phyloP scores from a whole-genome alignment of 2,329 filamentous ascomycete species.

The Diaporthe citrichinensis region DNA sequence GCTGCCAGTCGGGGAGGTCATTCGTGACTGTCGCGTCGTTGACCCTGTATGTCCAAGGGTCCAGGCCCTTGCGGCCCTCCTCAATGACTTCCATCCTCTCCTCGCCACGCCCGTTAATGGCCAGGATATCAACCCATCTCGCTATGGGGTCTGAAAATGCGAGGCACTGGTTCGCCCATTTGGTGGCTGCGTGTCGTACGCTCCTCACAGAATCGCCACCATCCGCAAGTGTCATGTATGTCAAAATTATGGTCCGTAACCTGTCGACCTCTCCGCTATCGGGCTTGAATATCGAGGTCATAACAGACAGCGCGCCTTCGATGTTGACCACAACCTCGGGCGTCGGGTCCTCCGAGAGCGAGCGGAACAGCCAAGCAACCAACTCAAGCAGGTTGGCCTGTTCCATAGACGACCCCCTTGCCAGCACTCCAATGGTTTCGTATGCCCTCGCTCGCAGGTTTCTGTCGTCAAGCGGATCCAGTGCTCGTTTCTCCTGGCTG shows the following conservation, averaged over 20 bases:
- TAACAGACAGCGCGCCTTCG: conserved; percentile 86
- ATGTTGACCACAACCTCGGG: conserved; percentile 87
- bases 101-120: conserved; percentile 74
- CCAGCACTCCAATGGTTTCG: conserved; percentile 89
- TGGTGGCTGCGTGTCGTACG: conserved; percentile 84
- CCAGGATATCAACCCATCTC: conserved; percentile 90
- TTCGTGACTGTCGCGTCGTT: conserved; percentile 58
- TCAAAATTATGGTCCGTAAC: conserved; percentile 72
- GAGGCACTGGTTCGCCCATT: conserved; percentile 91
- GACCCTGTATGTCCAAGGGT: conserved; percentile 70
- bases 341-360: conserved; percentile 83
- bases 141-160: conserved; percentile 83
- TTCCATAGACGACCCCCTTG: conserved; percentile 73
- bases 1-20: conserved; percentile 65
- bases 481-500: conserved; percentile 44
- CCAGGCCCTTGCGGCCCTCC: conserved; percentile 89
- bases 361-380: conserved; percentile 84
- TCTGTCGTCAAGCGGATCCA: conserved; percentile 68
- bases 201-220: conserved; percentile 73
- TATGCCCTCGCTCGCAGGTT: conserved; percentile 85
- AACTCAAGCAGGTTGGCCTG: conserved; percentile 67
- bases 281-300: conserved; percentile 65
- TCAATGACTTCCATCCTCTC: conserved; percentile 89
- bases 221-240: conserved; percentile 73
- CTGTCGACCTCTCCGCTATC: conserved; percentile 47